Conservation (phyloP, 2,329 filamentous ascomycete genomes). For the Macrophomina tecta region DNA sequence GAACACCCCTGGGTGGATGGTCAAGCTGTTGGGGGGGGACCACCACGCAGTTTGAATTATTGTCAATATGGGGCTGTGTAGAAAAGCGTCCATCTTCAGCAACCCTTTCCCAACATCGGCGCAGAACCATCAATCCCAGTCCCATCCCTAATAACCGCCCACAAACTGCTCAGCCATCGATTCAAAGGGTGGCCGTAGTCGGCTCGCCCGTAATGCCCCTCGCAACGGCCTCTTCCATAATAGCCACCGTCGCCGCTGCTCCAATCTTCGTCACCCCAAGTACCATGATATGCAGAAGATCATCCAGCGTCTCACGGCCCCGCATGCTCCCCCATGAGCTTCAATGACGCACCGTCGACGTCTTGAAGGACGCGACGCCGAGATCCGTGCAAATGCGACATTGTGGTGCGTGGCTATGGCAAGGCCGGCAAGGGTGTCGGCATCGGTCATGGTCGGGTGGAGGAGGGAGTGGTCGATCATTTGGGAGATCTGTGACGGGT, state of each 20-base stretch:
- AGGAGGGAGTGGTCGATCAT: slow-evolving; percentile 68
- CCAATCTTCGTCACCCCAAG: slow-evolving; percentile 63
- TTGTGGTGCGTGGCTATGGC: slow-evolving; percentile 53
- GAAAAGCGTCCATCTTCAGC: too few species aligned
- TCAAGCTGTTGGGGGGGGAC: too few species aligned
- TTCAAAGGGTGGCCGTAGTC: slow-evolving; percentile 36
- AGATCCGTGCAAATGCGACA: slow-evolving; percentile 56
- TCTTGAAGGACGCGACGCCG: slow-evolving; percentile 65
- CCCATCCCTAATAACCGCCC: not conserved
- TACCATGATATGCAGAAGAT: slow-evolving; percentile 60
- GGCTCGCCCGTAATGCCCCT: slow-evolving; percentile 54
- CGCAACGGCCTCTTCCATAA: slow-evolving; percentile 60
- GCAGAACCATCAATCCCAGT: too few species aligned
- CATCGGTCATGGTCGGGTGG: slow-evolving; percentile 66
- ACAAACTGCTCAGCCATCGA: slow-evolving; percentile 30
- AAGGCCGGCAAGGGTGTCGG: slow-evolving; percentile 58
- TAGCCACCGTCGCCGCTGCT: slow-evolving; percentile 60
- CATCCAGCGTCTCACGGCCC: slow-evolving; percentile 62
- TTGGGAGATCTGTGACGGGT: slow-evolving; percentile 53
- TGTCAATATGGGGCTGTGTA: too few species aligned
- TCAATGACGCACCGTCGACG: slow-evolving; percentile 61
- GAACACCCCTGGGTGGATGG: too few species aligned
- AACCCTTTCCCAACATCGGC: too few species aligned
- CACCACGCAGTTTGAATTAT: too few species aligned
- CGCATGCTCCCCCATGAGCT: slow-evolving; percentile 59